These are phyloP conservation scores for Saccharomycodes ludwigii DNA, from an alignment of 805 yeast species.

Conservation along the genomic window DNA sequence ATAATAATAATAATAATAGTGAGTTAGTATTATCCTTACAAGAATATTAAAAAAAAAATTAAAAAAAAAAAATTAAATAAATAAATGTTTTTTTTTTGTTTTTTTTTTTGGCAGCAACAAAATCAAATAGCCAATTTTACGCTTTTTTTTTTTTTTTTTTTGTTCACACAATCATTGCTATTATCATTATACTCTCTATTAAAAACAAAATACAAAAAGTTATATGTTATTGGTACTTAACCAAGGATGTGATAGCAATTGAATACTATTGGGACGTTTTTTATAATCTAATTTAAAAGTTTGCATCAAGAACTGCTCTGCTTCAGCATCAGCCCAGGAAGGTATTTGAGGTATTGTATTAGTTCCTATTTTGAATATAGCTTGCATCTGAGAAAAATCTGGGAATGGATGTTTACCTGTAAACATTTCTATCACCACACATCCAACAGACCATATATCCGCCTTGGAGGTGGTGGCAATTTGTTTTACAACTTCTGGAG, in stretches of 20 bases:
- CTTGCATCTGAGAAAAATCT: conserved; percentile 90
- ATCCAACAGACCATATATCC: conserved; percentile 96
- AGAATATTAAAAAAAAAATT: too few relatives aligned
- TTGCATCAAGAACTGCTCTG: conserved; percentile 42
- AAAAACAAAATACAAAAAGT: not conserved
- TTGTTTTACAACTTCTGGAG: conserved; percentile 96
- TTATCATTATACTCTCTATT: too few relatives aligned
- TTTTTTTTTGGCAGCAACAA: not conserved
- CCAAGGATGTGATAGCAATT: conserved; percentile 43
- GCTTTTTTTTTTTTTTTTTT: too few relatives aligned
- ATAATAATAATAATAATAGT: too few relatives aligned
- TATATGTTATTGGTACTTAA: conserved; percentile 15
- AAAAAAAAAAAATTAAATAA: too few relatives aligned
- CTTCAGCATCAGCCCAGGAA: conserved; percentile 52
- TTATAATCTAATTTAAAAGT: conserved; percentile 69
- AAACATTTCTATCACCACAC: conserved; percentile 86
- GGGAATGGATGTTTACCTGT: conserved; percentile 97
- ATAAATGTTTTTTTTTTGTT: not conserved
- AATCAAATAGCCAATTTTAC: too few relatives aligned
- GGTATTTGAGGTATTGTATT: conserved; percentile 75
- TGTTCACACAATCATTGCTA: too few relatives aligned
- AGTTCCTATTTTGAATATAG: conserved; percentile 87
- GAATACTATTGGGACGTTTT: conserved; percentile 62
- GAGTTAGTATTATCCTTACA: too few relatives aligned
- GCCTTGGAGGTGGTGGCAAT: conserved; percentile 84